Evolutionary conservation across 257 asterid genomes (phyloP).

Genomic region (Euphrasia confusa): DNA sequence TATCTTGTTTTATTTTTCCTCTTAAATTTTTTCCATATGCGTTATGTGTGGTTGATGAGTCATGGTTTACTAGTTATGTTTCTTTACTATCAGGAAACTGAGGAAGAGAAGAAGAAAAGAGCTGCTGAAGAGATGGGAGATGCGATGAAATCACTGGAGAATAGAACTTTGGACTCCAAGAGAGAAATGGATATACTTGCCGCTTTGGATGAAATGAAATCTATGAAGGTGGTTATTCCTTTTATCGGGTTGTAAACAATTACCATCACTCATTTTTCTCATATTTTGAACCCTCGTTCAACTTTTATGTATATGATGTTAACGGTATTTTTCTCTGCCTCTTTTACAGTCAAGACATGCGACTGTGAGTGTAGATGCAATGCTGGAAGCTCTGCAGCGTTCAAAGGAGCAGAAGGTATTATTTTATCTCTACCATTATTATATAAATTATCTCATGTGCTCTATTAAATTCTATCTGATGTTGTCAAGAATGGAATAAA

Average conservation of each 20-base stretch:
- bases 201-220: conserved; percentile 87
- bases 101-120: conserved; percentile 53
- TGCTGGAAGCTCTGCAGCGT: conserved; percentile 76
- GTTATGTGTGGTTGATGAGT: neutral
- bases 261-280: neutral
- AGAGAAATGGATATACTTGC: conserved; percentile 92
- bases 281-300: neutral
- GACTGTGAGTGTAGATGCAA: conserved; percentile 74
- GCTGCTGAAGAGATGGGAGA: conserved; percentile 91
- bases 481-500: too few species aligned
- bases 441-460: neutral
- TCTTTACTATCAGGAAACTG: conserved; percentile 39
- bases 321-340: conserved; percentile 4
- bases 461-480: neutral
- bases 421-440: neutral
- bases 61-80: neutral
- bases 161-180: conserved; percentile 77
- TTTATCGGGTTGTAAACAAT: neutral
- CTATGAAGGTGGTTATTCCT: conserved; percentile 63
- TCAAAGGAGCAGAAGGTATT: conserved; percentile 53
- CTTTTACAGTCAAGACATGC: conserved; percentile 75
- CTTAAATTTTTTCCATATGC: conserved; percentile 6
- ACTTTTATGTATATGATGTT: neutral
- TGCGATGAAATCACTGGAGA: conserved; percentile 95
- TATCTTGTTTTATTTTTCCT: neutral